A percentile compares a stretch with the other conserved stretches of the same genome.
Conservation (phyloP, 345 rosid species). For the Pistacia integerrima region DNA sequence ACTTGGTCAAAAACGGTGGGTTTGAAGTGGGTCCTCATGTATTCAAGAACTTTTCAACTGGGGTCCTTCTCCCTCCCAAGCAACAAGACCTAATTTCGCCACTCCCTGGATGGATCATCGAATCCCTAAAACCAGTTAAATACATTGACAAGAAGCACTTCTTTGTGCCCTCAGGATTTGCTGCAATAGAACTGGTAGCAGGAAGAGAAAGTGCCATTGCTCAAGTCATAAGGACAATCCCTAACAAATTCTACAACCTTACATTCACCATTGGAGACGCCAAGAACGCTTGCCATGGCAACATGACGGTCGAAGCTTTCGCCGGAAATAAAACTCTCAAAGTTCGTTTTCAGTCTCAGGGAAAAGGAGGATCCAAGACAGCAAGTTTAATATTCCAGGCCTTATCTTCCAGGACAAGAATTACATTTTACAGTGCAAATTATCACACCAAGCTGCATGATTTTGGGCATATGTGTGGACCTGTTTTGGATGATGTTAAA, state of each 20-base stretch:
- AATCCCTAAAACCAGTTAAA: slow-evolving; percentile 81
- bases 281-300: slow-evolving; percentile 72
- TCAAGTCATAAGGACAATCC: slow-evolving; percentile 59
- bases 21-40: slow-evolving; percentile 79
- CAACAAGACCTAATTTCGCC: slow-evolving; percentile 59
- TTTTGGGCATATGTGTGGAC: slow-evolving; percentile 70
- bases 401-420: slow-evolving; percentile 50
- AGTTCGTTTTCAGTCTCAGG: slow-evolving; percentile 43
- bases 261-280: slow-evolving; percentile 71
- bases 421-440: slow-evolving; percentile 68
- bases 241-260: slow-evolving; percentile 50
- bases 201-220: slow-evolving; percentile 89
- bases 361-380: slow-evolving; percentile 53
- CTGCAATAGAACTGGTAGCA: slow-evolving; percentile 66
- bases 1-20: slow-evolving; percentile 75
- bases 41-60: slow-evolving; percentile 83
- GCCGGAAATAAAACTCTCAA: slow-evolving; percentile 50
- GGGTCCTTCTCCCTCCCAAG: slow-evolving; percentile 64
- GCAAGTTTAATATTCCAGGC: slow-evolving; percentile 56
- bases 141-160: slow-evolving; percentile 71
- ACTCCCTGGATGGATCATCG: slow-evolving; percentile 85
- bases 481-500: slow-evolving; percentile 70
- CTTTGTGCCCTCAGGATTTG: slow-evolving; percentile 59
- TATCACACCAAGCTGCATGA: slow-evolving; percentile 77
- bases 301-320: slow-evolving; percentile 83